phyloP scores from a whole-genome alignment of 2,329 filamentous ascomycete genomes.

The Harringtonia aguacate region DNA sequence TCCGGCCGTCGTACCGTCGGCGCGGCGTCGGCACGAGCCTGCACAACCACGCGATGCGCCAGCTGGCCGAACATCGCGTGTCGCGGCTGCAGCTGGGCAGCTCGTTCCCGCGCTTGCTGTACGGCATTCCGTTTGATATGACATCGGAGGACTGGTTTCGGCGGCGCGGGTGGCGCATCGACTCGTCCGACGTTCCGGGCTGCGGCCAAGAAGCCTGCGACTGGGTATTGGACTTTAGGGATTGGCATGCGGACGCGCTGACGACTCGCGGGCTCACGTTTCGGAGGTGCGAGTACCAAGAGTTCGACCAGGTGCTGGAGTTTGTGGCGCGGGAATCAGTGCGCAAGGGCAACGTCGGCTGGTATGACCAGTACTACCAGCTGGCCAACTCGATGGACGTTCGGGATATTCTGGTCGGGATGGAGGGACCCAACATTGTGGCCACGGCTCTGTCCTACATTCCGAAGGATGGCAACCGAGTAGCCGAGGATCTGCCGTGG shows the following conservation, averaged over 20 bases:
- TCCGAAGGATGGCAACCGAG: slow-evolving; percentile 32
- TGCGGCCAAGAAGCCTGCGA: slow-evolving; percentile 40
- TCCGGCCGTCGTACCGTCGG: slow-evolving; percentile 33
- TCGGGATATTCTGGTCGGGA: slow-evolving; percentile 41
- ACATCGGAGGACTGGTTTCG: slow-evolving; percentile 40
- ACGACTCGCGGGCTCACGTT: slow-evolving; percentile 31
- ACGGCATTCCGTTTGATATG: slow-evolving; percentile 36
- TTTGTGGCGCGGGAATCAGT: slow-evolving; percentile 38
- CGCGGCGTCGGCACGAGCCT: slow-evolving; percentile 42
- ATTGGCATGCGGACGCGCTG: slow-evolving; percentile 32
- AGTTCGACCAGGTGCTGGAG: slow-evolving; percentile 35
- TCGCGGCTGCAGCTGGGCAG: slow-evolving; percentile 45
- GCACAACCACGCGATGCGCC: slow-evolving; percentile 37
- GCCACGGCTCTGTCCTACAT: slow-evolving; percentile 45
- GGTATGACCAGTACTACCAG: slow-evolving; percentile 48
- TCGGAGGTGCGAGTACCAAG: slow-evolving; percentile 30
- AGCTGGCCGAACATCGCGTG: slow-evolving; percentile 38
- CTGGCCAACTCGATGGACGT: slow-evolving; percentile 36
- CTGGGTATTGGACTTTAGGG: slow-evolving; percentile 40
- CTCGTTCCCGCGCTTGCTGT: slow-evolving; percentile 47
- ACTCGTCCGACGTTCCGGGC: slow-evolving; percentile 27
- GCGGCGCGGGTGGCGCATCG: slow-evolving; percentile 41
- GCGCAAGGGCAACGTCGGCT: slow-evolving; percentile 38
- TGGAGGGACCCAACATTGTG: slow-evolving; percentile 36
- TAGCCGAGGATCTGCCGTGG: slow-evolving; percentile 44